Percentiles rank a stretch among this genome's conserved stretches.
phyloP scores from a whole-genome alignment of 1,284 basidiomycete species.

The Erythrobasidium hasegawianum region DNA sequence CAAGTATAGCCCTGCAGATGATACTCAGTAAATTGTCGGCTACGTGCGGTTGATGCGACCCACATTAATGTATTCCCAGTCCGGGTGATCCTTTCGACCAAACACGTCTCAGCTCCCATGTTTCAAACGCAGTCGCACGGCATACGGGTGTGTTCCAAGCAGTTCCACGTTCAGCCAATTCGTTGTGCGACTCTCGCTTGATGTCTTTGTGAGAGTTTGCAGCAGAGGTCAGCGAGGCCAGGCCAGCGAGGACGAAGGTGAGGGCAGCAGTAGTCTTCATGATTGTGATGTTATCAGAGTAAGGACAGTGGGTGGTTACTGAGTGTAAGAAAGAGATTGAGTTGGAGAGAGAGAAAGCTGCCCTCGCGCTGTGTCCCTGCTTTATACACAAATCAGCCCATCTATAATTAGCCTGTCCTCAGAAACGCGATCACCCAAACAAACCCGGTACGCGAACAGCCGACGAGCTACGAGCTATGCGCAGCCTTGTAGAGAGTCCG shows the following conservation, averaged over 20 bases:
- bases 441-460: too few species aligned
- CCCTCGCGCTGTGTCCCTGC: too few species aligned
- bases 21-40: background rate
- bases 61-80: slow-evolving; percentile 3
- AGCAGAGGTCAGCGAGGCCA: background rate
- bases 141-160: background rate
- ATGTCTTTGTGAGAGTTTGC: slow-evolving; percentile 3
- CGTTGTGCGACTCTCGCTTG: background rate
- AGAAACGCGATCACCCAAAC: too few species aligned
- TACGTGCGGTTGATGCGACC: background rate
- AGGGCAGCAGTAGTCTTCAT: background rate
- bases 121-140: background rate
- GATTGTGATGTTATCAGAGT: background rate
- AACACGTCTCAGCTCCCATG: background rate
- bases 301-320: too few species aligned
- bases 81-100: background rate
- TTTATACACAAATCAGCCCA: too few species aligned
- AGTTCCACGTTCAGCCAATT: background rate
- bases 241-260: background rate
- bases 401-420: too few species aligned
- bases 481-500: too few species aligned
- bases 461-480: too few species aligned
- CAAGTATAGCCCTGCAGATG: background rate
- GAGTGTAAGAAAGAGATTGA: too few species aligned
- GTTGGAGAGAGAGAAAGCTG: too few species aligned